Evolutionary conservation across 257 asterid genomes (phyloP).

Genomic region (Cinchona pubescens): DNA sequence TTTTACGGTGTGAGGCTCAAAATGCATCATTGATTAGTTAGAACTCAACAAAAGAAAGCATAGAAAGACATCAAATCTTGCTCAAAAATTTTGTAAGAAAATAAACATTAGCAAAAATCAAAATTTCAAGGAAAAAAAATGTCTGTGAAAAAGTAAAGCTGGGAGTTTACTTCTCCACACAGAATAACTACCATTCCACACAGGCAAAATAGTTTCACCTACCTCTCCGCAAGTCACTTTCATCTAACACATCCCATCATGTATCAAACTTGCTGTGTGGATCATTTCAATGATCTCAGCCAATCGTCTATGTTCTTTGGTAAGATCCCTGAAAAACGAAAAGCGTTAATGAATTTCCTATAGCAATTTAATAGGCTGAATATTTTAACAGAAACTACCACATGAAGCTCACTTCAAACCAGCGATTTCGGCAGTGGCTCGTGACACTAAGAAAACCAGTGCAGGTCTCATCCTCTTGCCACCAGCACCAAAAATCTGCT

Average conservation of each 20-base stretch:
- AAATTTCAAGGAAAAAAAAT: too few species aligned
- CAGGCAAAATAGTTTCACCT: constrained; percentile 14
- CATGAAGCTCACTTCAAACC: constrained; percentile 60
- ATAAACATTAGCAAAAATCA: too few species aligned
- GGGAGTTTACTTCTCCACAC: too few species aligned
- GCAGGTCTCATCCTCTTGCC: constrained; percentile 98
- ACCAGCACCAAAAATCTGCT: constrained; percentile 97
- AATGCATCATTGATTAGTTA: background rate
- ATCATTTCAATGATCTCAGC: constrained; percentile 99
- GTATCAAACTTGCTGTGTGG: constrained; percentile 97
- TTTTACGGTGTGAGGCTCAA: background rate
- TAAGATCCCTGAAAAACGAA: constrained; percentile 65
- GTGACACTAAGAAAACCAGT: constrained; percentile 75
- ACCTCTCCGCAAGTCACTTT: constrained; percentile 96
- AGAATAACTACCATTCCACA: background rate
- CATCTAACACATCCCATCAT: constrained; percentile 93
- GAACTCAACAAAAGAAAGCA: background rate
- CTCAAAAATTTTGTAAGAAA: too few species aligned
- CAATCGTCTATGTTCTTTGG: constrained; percentile 78
- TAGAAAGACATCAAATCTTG: too few species aligned
- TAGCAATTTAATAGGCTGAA: background rate
- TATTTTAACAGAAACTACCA: constrained; percentile 9
- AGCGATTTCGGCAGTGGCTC: constrained; percentile 83
- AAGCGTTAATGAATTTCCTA: constrained; percentile 7
- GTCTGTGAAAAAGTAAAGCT: too few species aligned